phyloP scores from a whole-genome alignment of 495 filamentous ascomycete species.

The Penicillium egyptiacum region DNA sequence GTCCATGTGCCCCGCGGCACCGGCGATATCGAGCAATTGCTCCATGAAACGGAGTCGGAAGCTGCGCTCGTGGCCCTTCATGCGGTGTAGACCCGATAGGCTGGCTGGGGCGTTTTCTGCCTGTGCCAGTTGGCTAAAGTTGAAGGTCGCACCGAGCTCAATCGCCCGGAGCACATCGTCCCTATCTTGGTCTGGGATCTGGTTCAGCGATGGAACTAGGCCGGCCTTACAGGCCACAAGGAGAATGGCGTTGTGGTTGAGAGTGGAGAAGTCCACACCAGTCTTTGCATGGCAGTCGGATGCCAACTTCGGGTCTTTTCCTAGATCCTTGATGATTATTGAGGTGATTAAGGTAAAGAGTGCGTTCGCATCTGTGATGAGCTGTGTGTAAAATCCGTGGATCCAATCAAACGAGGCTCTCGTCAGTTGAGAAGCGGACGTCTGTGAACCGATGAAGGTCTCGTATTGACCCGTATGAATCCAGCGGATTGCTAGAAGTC shows the following conservation, averaged over 20 bases:
- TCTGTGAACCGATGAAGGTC: slow-evolving; percentile 16
- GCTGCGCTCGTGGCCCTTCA: slow-evolving; percentile 26
- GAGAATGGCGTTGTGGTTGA: slow-evolving; percentile 41
- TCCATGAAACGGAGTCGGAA: slow-evolving; percentile 41
- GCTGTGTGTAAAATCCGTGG: slow-evolving; percentile 12
- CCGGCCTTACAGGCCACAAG: slow-evolving; percentile 32
- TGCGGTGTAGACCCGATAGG: slow-evolving; percentile 24
- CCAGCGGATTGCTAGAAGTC: slow-evolving; percentile 22
- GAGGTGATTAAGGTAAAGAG: slow-evolving; percentile 36
- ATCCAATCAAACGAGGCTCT: slow-evolving; percentile 27
- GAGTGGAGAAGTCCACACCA: slow-evolving; percentile 24
- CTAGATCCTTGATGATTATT: slow-evolving; percentile 41
- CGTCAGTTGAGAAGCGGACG: slow-evolving; percentile 9
- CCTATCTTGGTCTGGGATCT: slow-evolving; percentile 22
- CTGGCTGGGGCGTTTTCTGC: slow-evolving; percentile 38
- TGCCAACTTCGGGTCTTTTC: slow-evolving; percentile 38
- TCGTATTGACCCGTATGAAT: slow-evolving; percentile 20
- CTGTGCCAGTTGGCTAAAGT: slow-evolving; percentile 42
- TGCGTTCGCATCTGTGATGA: slow-evolving; percentile 21
- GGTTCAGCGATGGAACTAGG: slow-evolving; percentile 27
- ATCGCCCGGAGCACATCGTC: slow-evolving; percentile 40
- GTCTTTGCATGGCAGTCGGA: slow-evolving; percentile 26
- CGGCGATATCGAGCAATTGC: slow-evolving; percentile 39
- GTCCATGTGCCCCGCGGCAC: slow-evolving; percentile 39
- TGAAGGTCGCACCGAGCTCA: slow-evolving; percentile 48